Conservation (phyloP, 371 early-diverging fungal species). For the Mucor mucedo region DNA sequence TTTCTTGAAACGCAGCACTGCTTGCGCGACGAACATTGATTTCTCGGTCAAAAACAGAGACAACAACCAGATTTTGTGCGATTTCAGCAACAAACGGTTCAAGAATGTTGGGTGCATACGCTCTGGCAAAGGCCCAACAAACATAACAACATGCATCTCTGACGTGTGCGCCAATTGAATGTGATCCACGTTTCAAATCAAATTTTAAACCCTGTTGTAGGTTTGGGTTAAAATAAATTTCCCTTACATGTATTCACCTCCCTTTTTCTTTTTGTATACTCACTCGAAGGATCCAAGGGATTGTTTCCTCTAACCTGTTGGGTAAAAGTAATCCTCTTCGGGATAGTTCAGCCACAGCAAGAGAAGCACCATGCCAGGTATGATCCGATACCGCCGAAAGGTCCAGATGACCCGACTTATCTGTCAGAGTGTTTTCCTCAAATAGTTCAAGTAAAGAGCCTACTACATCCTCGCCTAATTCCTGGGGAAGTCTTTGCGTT, state of each 20-base stretch:
- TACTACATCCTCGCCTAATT: slow-evolving; percentile 84
- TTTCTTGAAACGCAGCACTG: slow-evolving; percentile 97
- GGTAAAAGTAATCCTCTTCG: slow-evolving; percentile 85
- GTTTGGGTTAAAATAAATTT: slow-evolving; percentile 18
- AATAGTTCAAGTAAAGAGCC: slow-evolving; percentile 77
- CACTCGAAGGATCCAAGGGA: slow-evolving; percentile 74
- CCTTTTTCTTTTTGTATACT: background rate
- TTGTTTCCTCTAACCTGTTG: slow-evolving; percentile 63
- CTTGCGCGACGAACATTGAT: slow-evolving; percentile 94
- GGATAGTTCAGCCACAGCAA: slow-evolving; percentile 92
- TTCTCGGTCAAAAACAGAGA: slow-evolving; percentile 92
- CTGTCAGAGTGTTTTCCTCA: slow-evolving; percentile 63
- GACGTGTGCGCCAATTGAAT: slow-evolving; percentile 93
- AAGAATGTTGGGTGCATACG: slow-evolving; percentile 78
- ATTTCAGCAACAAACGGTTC: slow-evolving; percentile 63
- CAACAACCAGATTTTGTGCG: slow-evolving; percentile 76
- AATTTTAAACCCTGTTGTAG: slow-evolving; percentile 75
- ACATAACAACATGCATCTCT: slow-evolving; percentile 97
- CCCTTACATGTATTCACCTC: background rate
- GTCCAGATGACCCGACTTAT: slow-evolving; percentile 52
- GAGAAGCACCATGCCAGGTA: slow-evolving; percentile 94
- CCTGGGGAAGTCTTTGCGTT: slow-evolving; percentile 77
- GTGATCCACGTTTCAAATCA: slow-evolving; percentile 85
- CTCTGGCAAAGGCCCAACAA: slow-evolving; percentile 96
- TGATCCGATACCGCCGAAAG: slow-evolving; percentile 85